A percentile compares a stretch with the other conserved stretches of the same genome.
Conservation (phyloP, 1,284 basidiomycete species). For the Volvariella surrecta region DNA sequence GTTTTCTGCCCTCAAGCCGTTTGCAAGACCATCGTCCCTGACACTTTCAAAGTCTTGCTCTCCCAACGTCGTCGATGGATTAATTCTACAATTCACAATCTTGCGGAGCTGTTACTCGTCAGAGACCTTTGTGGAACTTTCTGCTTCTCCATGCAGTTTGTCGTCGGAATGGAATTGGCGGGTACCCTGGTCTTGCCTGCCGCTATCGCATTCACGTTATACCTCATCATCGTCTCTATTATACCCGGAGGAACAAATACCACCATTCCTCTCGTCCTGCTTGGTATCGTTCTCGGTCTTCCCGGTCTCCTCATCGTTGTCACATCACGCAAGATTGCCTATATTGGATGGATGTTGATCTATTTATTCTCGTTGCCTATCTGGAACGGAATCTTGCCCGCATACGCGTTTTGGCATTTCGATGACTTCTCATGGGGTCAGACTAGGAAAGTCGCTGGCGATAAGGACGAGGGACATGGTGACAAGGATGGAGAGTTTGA, state of each 20-base stretch:
- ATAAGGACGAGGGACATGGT: conserved; percentile 63
- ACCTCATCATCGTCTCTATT: conserved; percentile 82
- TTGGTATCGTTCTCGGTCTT: conserved; percentile 91
- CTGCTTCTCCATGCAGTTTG: conserved; percentile 98
- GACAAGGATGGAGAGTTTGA: conserved; percentile 97
- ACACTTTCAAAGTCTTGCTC: conserved; percentile 89
- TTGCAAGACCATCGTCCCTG: conserved; percentile 96
- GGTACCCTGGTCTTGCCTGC: conserved; percentile 97
- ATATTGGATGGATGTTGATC: conserved; percentile 95
- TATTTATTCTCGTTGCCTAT: conserved; percentile 91
- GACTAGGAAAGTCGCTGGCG: conserved; percentile 81
- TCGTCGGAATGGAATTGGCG: conserved; percentile 95
- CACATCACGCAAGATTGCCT: conserved; percentile 89
- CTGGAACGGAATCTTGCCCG: conserved; percentile 93
- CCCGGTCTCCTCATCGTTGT: conserved; percentile 93
- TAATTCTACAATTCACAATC: conserved; percentile 98
- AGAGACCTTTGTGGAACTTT: conserved; percentile 93
- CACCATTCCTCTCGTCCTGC: conserved; percentile 90
- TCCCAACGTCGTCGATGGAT: conserved; percentile 99
- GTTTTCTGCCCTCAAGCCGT: conserved; percentile 98
- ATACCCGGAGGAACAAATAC: conserved; percentile 75
- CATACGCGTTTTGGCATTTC: conserved; percentile 98
- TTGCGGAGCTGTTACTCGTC: conserved; percentile 90
- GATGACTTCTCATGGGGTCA: conserved; percentile 99
- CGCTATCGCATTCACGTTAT: conserved; percentile 93